Base-by-base conservation (phyloP, 2,329 filamentous ascomycete species). In the Aspergillus hortae region DNA sequence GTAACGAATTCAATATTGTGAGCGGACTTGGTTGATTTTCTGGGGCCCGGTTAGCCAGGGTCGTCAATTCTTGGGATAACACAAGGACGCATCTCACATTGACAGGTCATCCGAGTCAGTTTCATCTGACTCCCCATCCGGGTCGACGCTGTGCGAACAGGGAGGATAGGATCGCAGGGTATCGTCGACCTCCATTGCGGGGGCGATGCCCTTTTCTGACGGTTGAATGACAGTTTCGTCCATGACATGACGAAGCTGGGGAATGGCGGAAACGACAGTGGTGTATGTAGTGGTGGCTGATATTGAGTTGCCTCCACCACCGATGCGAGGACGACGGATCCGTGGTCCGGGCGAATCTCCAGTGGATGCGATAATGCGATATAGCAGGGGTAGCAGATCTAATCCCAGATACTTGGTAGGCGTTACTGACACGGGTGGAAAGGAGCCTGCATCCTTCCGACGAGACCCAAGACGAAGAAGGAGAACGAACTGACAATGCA, bases 1-100 rank as follows among this genome's bases (percentile, higher is more conserved):
- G 80, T 72, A 49, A 81, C 73, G 56, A 81, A 80, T 62, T 83
- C 78, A 30, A 86, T 73, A 55, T 59, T 59, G 44, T 64, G 56
- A 40, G 66, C 62, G 12, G 69, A 73, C 49, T 61, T 67, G 41
- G 69, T 73, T 10, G 71, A 73, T 59, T 63, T 67, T 58, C 67
- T 67, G 44, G 43, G 21, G 41, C 4, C 23, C 45, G 19, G 47
- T 56, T 46, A 52, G 49, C 19, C 47, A 10, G 15, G 17, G 54
- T 43, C 48, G 46, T 41, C 45, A 27, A 49, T 60, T 52, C 19
- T 41, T 47, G 15, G 53, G 35, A n/a, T 7, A 7, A 38, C 14
- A 11, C 12, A 11, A 38, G 40, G 40, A 6, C 17, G 19, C 19
- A 12, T 19, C 40, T 17, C n/a, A 42, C 40, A 42, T 42, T 19